Base-by-base conservation (phyloP, 148 eudicot species). In the Camellia japonica region DNA sequence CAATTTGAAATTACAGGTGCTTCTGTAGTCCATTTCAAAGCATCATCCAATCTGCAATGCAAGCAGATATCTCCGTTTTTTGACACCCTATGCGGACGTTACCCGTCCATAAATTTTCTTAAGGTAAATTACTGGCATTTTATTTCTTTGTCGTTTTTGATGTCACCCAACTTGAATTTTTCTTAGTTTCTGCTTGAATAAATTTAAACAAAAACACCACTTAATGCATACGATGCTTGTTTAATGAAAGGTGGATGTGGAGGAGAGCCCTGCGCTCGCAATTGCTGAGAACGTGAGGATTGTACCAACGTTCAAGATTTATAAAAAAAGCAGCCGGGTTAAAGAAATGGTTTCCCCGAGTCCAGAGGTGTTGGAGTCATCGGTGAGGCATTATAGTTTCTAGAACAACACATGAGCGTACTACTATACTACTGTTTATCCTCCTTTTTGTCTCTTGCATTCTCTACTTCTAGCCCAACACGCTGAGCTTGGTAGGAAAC, bases 221-320 rank as follows among this genome's bases (percentile, higher is more conserved):
- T 59, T 20, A 70, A 47, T 74, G 10, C 63, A 3, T 74, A 0
- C 74, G n/a, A 7, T 66, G 15, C 41, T 68, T 38, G 41, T 77
- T 6, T 20, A 62, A 61, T 49, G 64, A 20, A 78, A 95, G 99
- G 99, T 93, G 81, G 92, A 96, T 90, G 83, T 92, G 60, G 95
- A 86, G 82, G 87, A 86, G 82, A 85, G 81, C 84, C 84, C 86
- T 0, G 89, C 80, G 12, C 71, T 93, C 62, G 97, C 95, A 30
- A 73, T 79, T 11, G 87, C 91, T 2, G 95, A 96, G 82, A 91
- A 82, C 20, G 93, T 93, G 74, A 89, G 85, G 80, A 84, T 86
- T n/a, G 91, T 86, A 38, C 98, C 99, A 9, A 93, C 98, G 6
- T 76, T 96, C 87, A 96, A 89, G 88, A 89, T 96, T 59, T 96